These are phyloP conservation scores for Physaria fendleri DNA, from an alignment of 345 rosid genomes.

Conservation along the genomic window DNA sequence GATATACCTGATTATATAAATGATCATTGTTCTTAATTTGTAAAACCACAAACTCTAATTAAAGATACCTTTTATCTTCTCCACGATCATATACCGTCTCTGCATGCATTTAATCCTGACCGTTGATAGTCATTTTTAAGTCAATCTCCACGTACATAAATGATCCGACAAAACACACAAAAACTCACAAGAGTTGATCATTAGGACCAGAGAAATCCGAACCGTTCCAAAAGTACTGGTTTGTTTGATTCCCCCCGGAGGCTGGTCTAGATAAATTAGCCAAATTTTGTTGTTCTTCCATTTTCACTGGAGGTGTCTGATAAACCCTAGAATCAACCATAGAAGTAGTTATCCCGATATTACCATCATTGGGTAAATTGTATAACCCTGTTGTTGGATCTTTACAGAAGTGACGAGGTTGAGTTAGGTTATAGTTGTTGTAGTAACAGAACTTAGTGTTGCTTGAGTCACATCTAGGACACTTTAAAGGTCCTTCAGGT, in stretches of 20 bases:
- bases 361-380: slow-evolving; percentile 39
- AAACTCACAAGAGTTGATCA: slow-evolving; percentile 24
- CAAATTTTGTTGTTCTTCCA: slow-evolving; percentile 38
- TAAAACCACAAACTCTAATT: slow-evolving; percentile 6
- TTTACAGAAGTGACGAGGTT: slow-evolving; percentile 83
- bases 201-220: slow-evolving; percentile 29
- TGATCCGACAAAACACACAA: slow-evolving; percentile 5
- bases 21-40: not conserved
- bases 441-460: slow-evolving; percentile 86
- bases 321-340: slow-evolving; percentile 52
- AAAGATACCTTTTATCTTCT: slow-evolving; percentile 18
- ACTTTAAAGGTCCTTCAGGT: slow-evolving; percentile 51
- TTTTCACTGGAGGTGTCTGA: slow-evolving; percentile 47
- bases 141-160: slow-evolving; percentile 1
- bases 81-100: not conserved
- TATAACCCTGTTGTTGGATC: slow-evolving; percentile 35
- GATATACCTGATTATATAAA: slow-evolving; percentile 4
- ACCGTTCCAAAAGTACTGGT: slow-evolving; percentile 34
- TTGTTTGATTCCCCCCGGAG: slow-evolving; percentile 28
- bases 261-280: slow-evolving; percentile 36
- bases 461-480: slow-evolving; percentile 71
- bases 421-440: slow-evolving; percentile 73
- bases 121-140: slow-evolving; percentile 6
- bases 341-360: slow-evolving; percentile 28
- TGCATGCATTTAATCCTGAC: slow-evolving; percentile 19